Base-by-base conservation (phyloP, 2,329 filamentous ascomycete species). In the Fusarium hainanense region DNA sequence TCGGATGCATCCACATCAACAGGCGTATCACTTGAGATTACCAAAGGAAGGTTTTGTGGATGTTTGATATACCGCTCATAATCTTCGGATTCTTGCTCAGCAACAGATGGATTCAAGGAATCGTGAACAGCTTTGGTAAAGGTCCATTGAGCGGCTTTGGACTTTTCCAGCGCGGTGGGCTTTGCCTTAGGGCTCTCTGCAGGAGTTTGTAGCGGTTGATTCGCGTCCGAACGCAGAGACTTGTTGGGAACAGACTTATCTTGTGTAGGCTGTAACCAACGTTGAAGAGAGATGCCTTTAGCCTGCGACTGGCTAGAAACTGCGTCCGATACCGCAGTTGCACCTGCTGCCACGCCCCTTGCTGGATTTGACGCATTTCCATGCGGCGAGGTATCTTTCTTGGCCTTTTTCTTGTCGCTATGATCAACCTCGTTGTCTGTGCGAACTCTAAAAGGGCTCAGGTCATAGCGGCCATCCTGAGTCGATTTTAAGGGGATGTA, bases 31-130 rank as follows among this genome's bases (percentile, higher is more conserved):
- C 86, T 89, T 7, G 90, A 92, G 2, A 93, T 86, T 0, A 96
- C 93, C 3, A 99, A 86, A 0, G 95, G 94, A 1, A 99, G 88
- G 56, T 91, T 94, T 58, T 97, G 90, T 3, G 96, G 94, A 76
- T 99, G 96, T 49, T 88, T 89, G 71, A 99, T 90, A 79, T 98
- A 99, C 25, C 92, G 89, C 62, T 90, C 87, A 78, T 99, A 99
- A 77, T 98, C 96, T 48, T 92, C 90, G 25, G 90, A 89, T 81
- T 98, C 95, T 41, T 88, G 86, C 10, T 86, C 81, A 10, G 88
- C 92, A 40, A 99, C 93, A 1, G 89, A 90, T 2, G 96, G 96
- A 70, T 97, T 92, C 46, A 98, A 85, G 7, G 93, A 96, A 77
- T 94, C 92, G 55, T 90, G 87, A 46, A 98, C 92, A 51, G 97